Percentiles rank a stretch among this genome's conserved stretches.
Conservation (phyloP, 192 early-diverging fungal species). For the Mortierella alpina region DNA sequence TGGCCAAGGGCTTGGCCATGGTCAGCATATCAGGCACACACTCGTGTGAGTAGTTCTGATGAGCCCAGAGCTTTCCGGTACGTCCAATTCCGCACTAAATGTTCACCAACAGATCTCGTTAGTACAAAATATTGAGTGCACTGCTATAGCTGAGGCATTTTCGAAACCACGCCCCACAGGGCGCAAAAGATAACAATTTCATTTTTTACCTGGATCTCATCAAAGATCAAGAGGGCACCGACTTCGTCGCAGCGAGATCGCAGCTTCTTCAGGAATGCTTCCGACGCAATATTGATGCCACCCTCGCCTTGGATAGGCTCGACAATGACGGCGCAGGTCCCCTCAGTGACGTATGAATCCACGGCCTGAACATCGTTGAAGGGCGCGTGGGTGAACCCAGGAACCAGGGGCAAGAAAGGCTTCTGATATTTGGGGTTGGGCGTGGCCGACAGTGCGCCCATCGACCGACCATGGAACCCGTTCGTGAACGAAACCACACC, state of each 20-base stretch:
- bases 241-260: conserved; percentile 86
- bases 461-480: conserved; percentile 96
- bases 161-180: background rate
- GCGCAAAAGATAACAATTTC: background rate
- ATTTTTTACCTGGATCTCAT: conserved; percentile 88
- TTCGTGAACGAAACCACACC: conserved; percentile 88
- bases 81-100: conserved; percentile 89
- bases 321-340: conserved; percentile 92
- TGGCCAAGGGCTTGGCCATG: conserved; percentile 97
- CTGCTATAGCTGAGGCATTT: background rate
- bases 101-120: conserved; percentile 5
- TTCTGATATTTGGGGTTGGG: conserved; percentile 93
- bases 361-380: conserved; percentile 81
- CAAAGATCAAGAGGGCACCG: conserved; percentile 91
- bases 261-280: conserved; percentile 83
- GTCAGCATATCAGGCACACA: conserved; percentile 92
- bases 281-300: conserved; percentile 79
- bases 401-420: conserved; percentile 92
- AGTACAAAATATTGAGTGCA: background rate
- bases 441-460: conserved; percentile 97
- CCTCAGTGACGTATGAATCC: conserved; percentile 73
- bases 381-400: conserved; percentile 77
- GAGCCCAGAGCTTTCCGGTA: conserved; percentile 90
- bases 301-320: conserved; percentile 99
- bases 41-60: conserved; percentile 73